phyloP scores from a whole-genome alignment of 306 rosid genomes.

The Castanea sativa region DNA sequence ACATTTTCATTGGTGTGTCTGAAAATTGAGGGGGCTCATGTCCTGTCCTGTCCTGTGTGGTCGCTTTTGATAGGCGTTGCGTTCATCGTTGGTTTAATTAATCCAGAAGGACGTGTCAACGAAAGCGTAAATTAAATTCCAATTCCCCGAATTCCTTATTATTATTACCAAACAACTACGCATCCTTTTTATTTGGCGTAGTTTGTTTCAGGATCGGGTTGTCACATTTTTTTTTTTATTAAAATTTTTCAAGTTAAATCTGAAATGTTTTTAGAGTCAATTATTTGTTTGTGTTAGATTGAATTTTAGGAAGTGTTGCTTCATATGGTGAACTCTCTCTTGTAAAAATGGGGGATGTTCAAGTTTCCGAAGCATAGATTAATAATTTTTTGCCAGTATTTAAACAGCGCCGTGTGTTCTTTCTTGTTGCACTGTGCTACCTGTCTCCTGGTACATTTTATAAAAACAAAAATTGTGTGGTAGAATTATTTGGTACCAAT shows the following conservation, averaged over 20 bases:
- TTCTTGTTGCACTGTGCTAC: conserved; percentile 52
- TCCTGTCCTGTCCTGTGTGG: background rate
- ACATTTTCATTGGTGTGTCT: too few relatives aligned
- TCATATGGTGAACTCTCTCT: conserved; percentile 69
- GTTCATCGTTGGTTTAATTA: conserved; percentile 46
- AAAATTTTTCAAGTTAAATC: too few relatives aligned
- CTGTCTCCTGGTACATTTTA: conserved; percentile 81
- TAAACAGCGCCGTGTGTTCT: conserved; percentile 61
- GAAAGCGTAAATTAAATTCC: conserved; percentile 62
- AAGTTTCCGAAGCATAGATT: conserved; percentile 83
- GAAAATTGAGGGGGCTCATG: background rate
- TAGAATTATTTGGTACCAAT: too few relatives aligned
- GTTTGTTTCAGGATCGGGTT: conserved; percentile 40
- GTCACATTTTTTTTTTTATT: conserved; percentile 19
- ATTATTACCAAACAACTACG: conserved; percentile 17
- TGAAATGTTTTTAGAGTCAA: background rate
- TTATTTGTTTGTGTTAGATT: too few relatives aligned
- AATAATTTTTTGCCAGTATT: conserved; percentile 44
- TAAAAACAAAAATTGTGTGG: too few relatives aligned
- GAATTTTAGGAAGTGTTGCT: conserved; percentile 40
- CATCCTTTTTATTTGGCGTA: conserved; percentile 6
- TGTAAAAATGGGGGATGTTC: conserved; percentile 53
- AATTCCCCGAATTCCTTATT: background rate
- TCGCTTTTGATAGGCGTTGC: conserved; percentile 94
- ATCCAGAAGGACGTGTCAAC: conserved; percentile 79